Conservation (phyloP, 2,329 filamentous ascomycete species). For the Chrysoporthe austroafricana region DNA sequence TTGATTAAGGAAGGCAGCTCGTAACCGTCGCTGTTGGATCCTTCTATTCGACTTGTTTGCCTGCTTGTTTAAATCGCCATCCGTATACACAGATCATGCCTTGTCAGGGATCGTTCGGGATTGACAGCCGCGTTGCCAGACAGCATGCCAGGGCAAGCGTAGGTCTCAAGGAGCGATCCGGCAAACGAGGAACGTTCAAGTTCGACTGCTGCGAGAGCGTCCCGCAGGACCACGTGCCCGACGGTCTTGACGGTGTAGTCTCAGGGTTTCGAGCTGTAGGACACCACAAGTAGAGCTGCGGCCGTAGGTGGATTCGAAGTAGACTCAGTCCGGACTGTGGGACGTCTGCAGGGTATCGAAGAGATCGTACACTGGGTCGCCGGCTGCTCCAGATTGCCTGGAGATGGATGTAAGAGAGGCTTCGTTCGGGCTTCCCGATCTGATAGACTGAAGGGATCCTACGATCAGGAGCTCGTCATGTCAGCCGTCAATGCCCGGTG, state of each 20-base stretch:
- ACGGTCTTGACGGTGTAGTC: not conserved
- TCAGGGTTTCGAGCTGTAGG: not conserved
- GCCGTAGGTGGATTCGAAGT: conserved; percentile 16
- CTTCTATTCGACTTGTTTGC: conserved; percentile 8
- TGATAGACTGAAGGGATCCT: not conserved
- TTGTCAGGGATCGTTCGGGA: not conserved
- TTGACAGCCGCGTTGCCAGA: not conserved
- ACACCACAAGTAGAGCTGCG: not conserved
- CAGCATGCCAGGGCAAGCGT: not conserved
- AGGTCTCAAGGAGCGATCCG: conserved; percentile 1
- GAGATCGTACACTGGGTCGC: conserved; percentile 4
- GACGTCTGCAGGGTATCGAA: conserved; percentile 10
- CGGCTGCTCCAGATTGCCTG: conserved; percentile 6
- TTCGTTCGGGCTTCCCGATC: conserved; percentile 9
- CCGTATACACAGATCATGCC: conserved; percentile 17
- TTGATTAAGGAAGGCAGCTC: not conserved
- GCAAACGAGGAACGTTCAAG: not conserved
- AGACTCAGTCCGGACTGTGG: conserved; percentile 12
- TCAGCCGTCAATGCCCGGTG: conserved; percentile 23
- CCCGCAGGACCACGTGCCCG: conserved; percentile 8
- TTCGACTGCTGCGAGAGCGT: not conserved
- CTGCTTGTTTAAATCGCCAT: conserved; percentile 3
- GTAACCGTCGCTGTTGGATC: not conserved
- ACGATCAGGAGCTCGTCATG: conserved; percentile 11
- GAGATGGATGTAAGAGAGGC: not conserved